Percentiles rank a stretch among this genome's conserved stretches.
Evolutionary conservation across 192 early-diverging fungal species (phyloP).

Genomic region (Coemansia sp.): DNA sequence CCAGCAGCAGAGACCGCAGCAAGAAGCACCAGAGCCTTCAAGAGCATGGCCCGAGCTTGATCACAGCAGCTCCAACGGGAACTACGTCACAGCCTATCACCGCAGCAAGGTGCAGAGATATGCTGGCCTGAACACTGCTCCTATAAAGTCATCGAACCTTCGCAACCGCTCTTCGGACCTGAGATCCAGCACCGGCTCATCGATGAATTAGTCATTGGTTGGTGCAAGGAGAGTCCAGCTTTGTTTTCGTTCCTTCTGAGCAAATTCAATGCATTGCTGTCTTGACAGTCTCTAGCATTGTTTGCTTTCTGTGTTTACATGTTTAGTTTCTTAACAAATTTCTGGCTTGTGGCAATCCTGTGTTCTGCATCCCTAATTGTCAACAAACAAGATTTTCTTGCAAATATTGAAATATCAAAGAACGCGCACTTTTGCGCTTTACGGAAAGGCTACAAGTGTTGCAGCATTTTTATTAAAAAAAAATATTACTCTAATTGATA

Average conservation of each 20-base stretch:
- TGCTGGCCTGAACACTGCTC: slow-evolving; percentile 23
- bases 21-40: not conserved
- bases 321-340: too few species aligned
- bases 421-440: too few species aligned
- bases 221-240: too few species aligned
- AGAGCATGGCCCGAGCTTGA: not conserved
- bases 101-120: slow-evolving; percentile 25
- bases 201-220: slow-evolving; percentile 5
- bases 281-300: too few species aligned
- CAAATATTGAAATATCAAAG: too few species aligned
- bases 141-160: slow-evolving; percentile 45
- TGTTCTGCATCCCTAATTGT: not conserved
- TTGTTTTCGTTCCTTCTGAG: too few species aligned
- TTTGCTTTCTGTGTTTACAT: too few species aligned
- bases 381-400: not conserved
- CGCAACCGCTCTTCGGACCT: slow-evolving; percentile 45
- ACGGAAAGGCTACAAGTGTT: too few species aligned
- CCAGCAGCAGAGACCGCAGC: not conserved
- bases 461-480: too few species aligned
- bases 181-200: slow-evolving; percentile 37
- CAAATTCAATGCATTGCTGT: too few species aligned
- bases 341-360: too few species aligned
- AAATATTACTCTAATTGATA: slow-evolving; percentile 11
- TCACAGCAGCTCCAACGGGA: not conserved
- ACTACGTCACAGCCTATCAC: not conserved